These are phyloP conservation scores for Suillus paluster DNA, from an alignment of 768 basidiomycete genomes.

Conservation along the genomic window DNA sequence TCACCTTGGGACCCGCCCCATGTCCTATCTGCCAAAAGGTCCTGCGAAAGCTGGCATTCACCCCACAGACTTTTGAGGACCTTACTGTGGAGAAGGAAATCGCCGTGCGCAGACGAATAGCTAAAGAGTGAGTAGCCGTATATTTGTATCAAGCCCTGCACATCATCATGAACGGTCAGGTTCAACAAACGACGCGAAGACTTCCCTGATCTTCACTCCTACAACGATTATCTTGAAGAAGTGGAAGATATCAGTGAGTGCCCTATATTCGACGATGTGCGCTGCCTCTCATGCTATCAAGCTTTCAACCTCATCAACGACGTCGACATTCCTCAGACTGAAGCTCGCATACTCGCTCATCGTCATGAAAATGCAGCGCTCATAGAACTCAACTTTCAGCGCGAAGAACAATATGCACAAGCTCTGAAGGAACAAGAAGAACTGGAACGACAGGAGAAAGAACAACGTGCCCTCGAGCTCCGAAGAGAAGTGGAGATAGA, in stretches of 20 bases:
- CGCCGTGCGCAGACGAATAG: slow-evolving; percentile 81
- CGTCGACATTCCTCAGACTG: slow-evolving; percentile 78
- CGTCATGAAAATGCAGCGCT: slow-evolving; percentile 80
- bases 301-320: slow-evolving; percentile 97
- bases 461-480: slow-evolving; percentile 67
- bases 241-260: slow-evolving; percentile 87
- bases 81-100: slow-evolving; percentile 94
- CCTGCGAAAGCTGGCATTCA: slow-evolving; percentile 92
- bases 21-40: slow-evolving; percentile 93
- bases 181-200: slow-evolving; percentile 96
- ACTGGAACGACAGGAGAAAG: slow-evolving; percentile 70
- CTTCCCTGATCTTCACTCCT: slow-evolving; percentile 76
- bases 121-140: slow-evolving; percentile 70
- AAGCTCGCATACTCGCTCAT: slow-evolving; percentile 79
- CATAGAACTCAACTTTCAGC: slow-evolving; percentile 83
- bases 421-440: slow-evolving; percentile 82
- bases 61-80: slow-evolving; percentile 94
- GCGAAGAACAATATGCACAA: slow-evolving; percentile 77
- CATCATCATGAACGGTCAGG: slow-evolving; percentile 42
- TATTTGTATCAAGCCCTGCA: background rate
- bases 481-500: slow-evolving; percentile 76
- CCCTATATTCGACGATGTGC: background rate
- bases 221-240: slow-evolving; percentile 96
- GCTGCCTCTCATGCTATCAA: slow-evolving; percentile 32
- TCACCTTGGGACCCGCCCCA: slow-evolving; percentile 93